Evolutionary conservation across 768 basidiomycete genomes (phyloP), one percentile per base, ranked within the genome.

Genomic region (Rhizopogon rudus): DNA sequence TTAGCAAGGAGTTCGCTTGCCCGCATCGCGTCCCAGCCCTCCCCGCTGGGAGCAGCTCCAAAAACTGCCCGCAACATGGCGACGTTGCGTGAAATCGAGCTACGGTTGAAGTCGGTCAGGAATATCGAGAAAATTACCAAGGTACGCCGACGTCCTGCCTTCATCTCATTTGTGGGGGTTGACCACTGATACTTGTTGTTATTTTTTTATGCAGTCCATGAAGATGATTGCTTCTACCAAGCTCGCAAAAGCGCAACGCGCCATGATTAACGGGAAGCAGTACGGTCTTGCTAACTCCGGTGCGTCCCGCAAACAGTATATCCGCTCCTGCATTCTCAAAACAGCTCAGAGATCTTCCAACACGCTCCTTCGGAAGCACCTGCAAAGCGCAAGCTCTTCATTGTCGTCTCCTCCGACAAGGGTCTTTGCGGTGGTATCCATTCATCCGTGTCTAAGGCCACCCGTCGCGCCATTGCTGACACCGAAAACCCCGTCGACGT

Each of bases 61-160:
- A 67, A 77, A 62, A 70, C 71, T 61, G 83, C 87, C 67, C 84
- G 90, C 65, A 93, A 89, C 75, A 93, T 93, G 94, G 97, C 96
- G 41, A 98, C 97, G 57, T 86, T 99, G 61, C 88, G 94, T 62
- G 96, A 99, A 78, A 90, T 99, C 68, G 96, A 99, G 80, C 74
- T 92, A 71, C 87, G 96, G 65, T 82, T 91, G 75, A 92, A 96
- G 84, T 97, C 93, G 45, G 96, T 98, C 67, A 81, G 82, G 73
- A 97, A 97, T 79, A 96, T 96, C 71, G 93, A 97, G 83, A 98
- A 98, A 90, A 98, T 99, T 79, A 98, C 96, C 58, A 96, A 97
- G 81, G 95, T 93, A 60, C 60, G 81, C 63, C 57, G 48, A 54
- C 57, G 40, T 53, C 35, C 29, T 63, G 14, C 65, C 67, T 50